These are phyloP conservation scores for Aphanomyces stellatus DNA, from an alignment of 352 stramenopile genomes.

Conservation along the genomic window DNA sequence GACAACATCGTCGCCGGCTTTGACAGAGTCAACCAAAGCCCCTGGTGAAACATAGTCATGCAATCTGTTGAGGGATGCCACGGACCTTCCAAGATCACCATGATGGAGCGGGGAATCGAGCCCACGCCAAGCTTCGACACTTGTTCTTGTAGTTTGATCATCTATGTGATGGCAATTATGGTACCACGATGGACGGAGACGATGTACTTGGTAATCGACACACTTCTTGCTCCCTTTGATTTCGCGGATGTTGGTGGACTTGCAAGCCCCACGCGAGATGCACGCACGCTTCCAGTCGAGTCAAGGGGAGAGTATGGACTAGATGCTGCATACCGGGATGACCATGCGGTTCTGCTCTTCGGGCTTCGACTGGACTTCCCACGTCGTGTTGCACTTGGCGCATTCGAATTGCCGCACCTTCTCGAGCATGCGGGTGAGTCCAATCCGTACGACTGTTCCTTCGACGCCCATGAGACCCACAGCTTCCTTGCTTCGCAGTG, in stretches of 20 bases:
- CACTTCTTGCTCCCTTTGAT: slow-evolving; percentile 32
- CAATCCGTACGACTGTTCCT: slow-evolving; percentile 15
- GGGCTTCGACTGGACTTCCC: slow-evolving; percentile 19
- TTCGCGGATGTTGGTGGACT: slow-evolving; percentile 26
- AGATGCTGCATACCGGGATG: slow-evolving; percentile 2
- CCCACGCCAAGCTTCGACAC: slow-evolving; percentile 86
- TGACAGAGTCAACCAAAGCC: slow-evolving; percentile 62
- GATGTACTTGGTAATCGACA: slow-evolving; percentile 66
- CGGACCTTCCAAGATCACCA: slow-evolving; percentile 91
- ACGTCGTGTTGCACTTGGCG: slow-evolving; percentile 17
- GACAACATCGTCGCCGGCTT: slow-evolving; percentile 96
- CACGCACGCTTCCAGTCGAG: slow-evolving; percentile 5
- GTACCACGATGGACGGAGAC: neutral
- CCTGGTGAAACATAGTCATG: neutral
- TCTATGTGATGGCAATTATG: slow-evolving; percentile 29
- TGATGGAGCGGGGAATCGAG: slow-evolving; percentile 89
- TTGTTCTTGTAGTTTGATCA: slow-evolving; percentile 96
- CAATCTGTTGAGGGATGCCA: neutral
- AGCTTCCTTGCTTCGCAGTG: slow-evolving; percentile 16
- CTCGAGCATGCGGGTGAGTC: slow-evolving; percentile 13
- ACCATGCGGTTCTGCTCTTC: slow-evolving; percentile 19
- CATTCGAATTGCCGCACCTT: slow-evolving; percentile 21
- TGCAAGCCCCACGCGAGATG: slow-evolving; percentile 9
- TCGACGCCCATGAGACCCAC: slow-evolving; percentile 18
- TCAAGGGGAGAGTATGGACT: neutral